Evolutionary conservation across 495 filamentous ascomycete species (phyloP).

Genomic region (Aspergillus nidulans): DNA sequence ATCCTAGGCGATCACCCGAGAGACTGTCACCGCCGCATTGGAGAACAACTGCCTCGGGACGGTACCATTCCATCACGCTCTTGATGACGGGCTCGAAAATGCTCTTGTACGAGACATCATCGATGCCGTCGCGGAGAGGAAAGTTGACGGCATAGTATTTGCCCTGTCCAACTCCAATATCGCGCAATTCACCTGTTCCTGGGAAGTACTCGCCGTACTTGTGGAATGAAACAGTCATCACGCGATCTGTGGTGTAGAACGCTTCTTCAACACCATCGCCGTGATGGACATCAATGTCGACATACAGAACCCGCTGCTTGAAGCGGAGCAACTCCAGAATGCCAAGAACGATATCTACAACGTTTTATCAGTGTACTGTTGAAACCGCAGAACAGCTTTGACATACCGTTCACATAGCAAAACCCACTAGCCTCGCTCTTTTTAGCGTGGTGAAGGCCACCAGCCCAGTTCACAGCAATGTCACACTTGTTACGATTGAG

Average conservation of each 20-base stretch:
- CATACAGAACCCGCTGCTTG: conserved; percentile 91
- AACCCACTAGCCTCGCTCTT: conserved; percentile 96
- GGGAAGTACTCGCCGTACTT: conserved; percentile 99
- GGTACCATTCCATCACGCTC: conserved; percentile 93
- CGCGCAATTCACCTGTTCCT: conserved; percentile 90
- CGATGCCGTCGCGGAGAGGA: conserved; percentile 92
- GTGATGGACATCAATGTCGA: conserved; percentile 98
- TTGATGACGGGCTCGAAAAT: conserved; percentile 95
- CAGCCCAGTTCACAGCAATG: conserved; percentile 96
- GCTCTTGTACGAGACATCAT: conserved; percentile 84
- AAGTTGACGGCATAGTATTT: conserved; percentile 98
- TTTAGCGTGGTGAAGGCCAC: conserved; percentile 95
- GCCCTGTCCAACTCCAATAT: conserved; percentile 87
- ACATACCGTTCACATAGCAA: conserved; percentile 91
- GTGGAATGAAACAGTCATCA: conserved; percentile 98
- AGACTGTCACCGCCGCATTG: conserved; percentile 96
- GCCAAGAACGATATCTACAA: conserved; percentile 86
- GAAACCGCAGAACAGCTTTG: background rate
- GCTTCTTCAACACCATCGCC: conserved; percentile 98
- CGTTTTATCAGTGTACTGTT: conserved; percentile 9
- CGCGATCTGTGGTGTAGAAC: conserved; percentile 94
- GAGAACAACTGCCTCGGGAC: conserved; percentile 89
- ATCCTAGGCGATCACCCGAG: conserved; percentile 90
- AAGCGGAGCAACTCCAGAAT: conserved; percentile 93
- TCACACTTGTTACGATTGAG: conserved; percentile 93